These are phyloP conservation scores for Phytophthora nicotianae DNA, from an alignment of 352 stramenopile species.

Conservation along the genomic window DNA sequence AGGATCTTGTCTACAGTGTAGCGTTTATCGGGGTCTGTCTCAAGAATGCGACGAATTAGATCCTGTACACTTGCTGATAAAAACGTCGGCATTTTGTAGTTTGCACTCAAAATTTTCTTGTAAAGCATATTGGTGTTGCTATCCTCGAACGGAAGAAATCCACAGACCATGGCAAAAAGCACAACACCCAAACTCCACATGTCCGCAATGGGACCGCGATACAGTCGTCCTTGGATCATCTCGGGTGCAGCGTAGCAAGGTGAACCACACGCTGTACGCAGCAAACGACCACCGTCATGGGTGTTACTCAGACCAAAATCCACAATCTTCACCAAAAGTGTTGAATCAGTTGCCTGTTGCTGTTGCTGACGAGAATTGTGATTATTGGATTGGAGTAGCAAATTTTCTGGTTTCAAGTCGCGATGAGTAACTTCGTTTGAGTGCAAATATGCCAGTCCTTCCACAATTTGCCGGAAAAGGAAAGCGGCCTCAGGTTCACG, in stretches of 20 bases:
- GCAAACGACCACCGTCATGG: constrained; percentile 74
- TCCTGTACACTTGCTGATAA: constrained; percentile 79
- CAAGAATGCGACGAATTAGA: constrained; percentile 83
- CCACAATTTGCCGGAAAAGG: constrained; percentile 92
- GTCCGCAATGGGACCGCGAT: constrained; percentile 85
- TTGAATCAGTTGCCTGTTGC: constrained; percentile 21
- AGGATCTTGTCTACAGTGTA: constrained; percentile 78
- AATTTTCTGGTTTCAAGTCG: constrained; percentile 93
- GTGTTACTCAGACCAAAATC: constrained; percentile 94
- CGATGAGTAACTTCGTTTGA: constrained; percentile 88
- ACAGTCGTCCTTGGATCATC: constrained; percentile 91
- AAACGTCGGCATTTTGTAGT: constrained; percentile 86
- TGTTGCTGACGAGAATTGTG: constrained; percentile 20
- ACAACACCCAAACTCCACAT: constrained; percentile 94
- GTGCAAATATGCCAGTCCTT: constrained; percentile 92
- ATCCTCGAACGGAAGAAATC: constrained; percentile 93
- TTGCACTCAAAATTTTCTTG: constrained; percentile 91
- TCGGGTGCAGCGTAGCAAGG: constrained; percentile 93
- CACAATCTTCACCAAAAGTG: constrained; percentile 81
- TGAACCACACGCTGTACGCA: constrained; percentile 91
- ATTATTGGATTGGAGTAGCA: constrained; percentile 79
- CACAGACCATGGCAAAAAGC: constrained; percentile 93
- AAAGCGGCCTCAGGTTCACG: constrained; percentile 57
- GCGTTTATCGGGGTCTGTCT: constrained; percentile 83
- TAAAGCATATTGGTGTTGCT: constrained; percentile 92